Evolutionary conservation across 148 eudicot species (phyloP).

Genomic region (Pharnaceum exiguum): DNA sequence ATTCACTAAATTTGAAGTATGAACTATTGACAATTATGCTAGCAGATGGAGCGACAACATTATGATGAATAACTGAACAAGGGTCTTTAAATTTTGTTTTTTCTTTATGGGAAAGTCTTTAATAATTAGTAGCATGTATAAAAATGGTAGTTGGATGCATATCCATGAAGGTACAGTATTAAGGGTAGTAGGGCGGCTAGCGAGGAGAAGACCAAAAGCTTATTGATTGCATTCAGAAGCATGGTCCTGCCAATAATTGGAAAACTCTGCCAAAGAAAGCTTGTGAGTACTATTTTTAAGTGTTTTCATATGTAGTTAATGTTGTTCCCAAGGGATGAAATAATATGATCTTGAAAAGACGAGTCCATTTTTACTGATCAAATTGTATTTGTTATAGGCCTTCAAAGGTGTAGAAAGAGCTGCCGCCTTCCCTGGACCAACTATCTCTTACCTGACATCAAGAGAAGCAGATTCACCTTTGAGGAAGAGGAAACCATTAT

Average conservation of each 20-base stretch:
- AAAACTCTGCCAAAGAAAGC: conserved; percentile 44
- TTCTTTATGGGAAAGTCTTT: no score
- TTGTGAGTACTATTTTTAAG: conserved; percentile 15
- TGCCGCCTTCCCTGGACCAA: conserved; percentile 42
- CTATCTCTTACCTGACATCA: conserved; percentile 35
- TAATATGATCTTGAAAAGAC: background rate
- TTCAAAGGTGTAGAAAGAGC: conserved; percentile 39
- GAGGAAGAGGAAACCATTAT: conserved; percentile 26
- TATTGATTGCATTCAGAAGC: conserved; percentile 26
- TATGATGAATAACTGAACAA: no score
- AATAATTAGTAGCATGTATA: no score
- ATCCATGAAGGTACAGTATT: no score
- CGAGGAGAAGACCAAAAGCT: conserved; percentile 51
- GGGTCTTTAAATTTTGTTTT: no score
- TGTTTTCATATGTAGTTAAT: background rate
- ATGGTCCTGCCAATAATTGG: conserved; percentile 50
- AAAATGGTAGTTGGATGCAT: no score
- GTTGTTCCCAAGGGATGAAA: background rate
- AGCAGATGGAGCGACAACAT: no score
- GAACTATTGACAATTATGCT: no score
- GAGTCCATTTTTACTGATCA: background rate
- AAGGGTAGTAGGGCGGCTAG: no score
- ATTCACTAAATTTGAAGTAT: no score
- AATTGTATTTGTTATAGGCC: conserved; percentile 14
- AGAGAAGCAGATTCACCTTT: conserved; percentile 33